These are phyloP conservation scores for Xylaria polymorpha DNA, from an alignment of 2,329 filamentous ascomycete genomes.

Conservation along the genomic window DNA sequence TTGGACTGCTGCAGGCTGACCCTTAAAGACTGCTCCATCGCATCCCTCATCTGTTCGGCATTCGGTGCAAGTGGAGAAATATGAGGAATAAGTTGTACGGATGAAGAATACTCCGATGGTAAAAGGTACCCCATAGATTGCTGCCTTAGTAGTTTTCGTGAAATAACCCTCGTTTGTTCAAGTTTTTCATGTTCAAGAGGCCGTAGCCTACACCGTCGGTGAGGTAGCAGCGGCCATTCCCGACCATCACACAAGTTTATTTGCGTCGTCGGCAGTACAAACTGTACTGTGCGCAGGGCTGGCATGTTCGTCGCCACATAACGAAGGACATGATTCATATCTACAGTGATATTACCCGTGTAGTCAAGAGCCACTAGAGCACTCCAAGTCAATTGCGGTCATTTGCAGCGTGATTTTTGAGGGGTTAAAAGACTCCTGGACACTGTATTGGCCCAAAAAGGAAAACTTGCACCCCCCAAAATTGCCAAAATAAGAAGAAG, in stretches of 20 bases:
- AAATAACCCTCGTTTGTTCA: neutral
- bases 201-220: conserved; percentile 13
- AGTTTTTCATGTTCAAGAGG: neutral
- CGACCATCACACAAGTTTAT: neutral
- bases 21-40: neutral
- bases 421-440: neutral
- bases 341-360: neutral
- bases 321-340: neutral
- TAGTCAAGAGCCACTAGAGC: conserved; percentile 15
- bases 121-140: neutral
- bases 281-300: conserved; percentile 9
- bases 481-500: neutral
- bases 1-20: neutral
- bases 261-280: neutral
- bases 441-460: neutral
- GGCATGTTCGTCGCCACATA: neutral
- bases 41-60: neutral
- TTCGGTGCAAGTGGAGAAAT: neutral
- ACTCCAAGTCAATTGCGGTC: neutral
- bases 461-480: neutral
- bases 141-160: neutral
- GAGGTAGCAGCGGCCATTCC: neutral
- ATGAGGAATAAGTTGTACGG: no score
- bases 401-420: no score
- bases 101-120: neutral